Conservation (phyloP, 1,284 basidiomycete species). For the Trichosporon sp. region DNA sequence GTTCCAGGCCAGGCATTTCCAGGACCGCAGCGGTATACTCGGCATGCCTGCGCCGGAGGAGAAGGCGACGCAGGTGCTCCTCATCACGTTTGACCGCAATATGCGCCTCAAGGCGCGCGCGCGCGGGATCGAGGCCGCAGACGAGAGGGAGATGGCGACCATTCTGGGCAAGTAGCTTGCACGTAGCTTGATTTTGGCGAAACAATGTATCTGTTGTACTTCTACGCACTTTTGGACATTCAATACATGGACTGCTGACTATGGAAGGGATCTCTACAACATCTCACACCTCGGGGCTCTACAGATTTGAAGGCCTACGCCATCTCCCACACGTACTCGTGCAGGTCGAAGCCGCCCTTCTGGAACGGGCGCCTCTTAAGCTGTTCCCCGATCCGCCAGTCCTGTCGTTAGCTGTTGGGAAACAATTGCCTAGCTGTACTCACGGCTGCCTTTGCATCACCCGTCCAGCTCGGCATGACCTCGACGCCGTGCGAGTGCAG, state of each 20-base stretch:
- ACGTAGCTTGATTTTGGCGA: too few relatives aligned
- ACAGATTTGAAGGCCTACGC: conserved; percentile 7
- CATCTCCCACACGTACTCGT: conserved; percentile 34
- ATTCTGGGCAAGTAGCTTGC: conserved; percentile 38
- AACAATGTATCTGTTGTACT: not conserved
- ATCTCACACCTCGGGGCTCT: not conserved
- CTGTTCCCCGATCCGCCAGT: conserved; percentile 33
- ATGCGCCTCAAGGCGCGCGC: conserved; percentile 57
- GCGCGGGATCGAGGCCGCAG: conserved; percentile 52
- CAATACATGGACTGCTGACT: not conserved
- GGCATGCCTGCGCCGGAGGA: conserved; percentile 48
- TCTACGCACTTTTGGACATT: not conserved
- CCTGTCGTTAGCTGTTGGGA: conserved; percentile 13
- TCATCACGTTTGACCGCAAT: conserved; percentile 90
- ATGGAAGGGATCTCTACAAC: not conserved
- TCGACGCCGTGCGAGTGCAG: conserved; percentile 41
- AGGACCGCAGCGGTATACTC: conserved; percentile 75
- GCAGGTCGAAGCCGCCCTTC: conserved; percentile 30
- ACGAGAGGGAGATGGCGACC: conserved; percentile 54
- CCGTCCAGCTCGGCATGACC: conserved; percentile 43
- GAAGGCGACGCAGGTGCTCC: conserved; percentile 74
- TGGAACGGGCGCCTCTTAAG: conserved; percentile 33
- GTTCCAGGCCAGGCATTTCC: conserved; percentile 92
- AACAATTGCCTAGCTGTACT: not conserved
- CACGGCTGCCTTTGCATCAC: conserved; percentile 29